Evolutionary conservation across 2,329 filamentous ascomycete species (phyloP).

Genomic region (Pseudogymnoascus sp.): DNA sequence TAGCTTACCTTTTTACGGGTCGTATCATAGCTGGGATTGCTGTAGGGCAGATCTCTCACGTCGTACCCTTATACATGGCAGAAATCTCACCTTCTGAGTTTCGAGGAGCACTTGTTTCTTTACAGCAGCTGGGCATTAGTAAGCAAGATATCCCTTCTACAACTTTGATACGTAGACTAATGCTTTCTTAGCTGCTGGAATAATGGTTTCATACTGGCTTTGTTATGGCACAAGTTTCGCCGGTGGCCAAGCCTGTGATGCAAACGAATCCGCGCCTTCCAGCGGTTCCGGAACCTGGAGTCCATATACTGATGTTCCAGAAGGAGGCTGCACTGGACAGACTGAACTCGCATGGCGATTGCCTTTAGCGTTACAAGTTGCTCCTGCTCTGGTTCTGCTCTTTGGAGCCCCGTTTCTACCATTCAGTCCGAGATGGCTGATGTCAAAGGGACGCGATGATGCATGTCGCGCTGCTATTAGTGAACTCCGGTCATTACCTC

Average conservation of each 20-base stretch:
- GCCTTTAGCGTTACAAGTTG: slow-evolving; percentile 18
- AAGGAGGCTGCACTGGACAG: slow-evolving; percentile 19
- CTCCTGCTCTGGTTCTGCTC: slow-evolving; percentile 17
- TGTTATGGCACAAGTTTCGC: slow-evolving; percentile 39
- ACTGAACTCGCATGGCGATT: slow-evolving; percentile 28
- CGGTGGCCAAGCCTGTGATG: slow-evolving; percentile 32
- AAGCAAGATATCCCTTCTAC: background rate
- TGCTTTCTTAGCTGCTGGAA: slow-evolving; percentile 44
- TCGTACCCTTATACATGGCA: slow-evolving; percentile 44
- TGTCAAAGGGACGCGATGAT: slow-evolving; percentile 27
- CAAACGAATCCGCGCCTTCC: slow-evolving; percentile 17
- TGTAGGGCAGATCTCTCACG: slow-evolving; percentile 58
- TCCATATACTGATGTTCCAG: slow-evolving; percentile 14
- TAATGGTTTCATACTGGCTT: slow-evolving; percentile 41
- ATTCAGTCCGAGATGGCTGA: slow-evolving; percentile 25
- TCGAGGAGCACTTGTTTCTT: slow-evolving; percentile 53
- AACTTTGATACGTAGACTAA: background rate
- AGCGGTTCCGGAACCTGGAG: slow-evolving; percentile 12
- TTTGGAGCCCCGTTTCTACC: slow-evolving; percentile 15
- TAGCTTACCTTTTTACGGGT: slow-evolving; percentile 56
- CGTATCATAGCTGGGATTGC: slow-evolving; percentile 65
- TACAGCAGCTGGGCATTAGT: slow-evolving; percentile 45
- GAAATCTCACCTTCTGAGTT: slow-evolving; percentile 47
- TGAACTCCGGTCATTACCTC: slow-evolving; percentile 19
- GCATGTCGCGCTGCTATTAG: slow-evolving; percentile 21